These are phyloP conservation scores for Penicillium sp. DNA, from an alignment of 2,329 filamentous ascomycete species.

Conservation along the genomic window DNA sequence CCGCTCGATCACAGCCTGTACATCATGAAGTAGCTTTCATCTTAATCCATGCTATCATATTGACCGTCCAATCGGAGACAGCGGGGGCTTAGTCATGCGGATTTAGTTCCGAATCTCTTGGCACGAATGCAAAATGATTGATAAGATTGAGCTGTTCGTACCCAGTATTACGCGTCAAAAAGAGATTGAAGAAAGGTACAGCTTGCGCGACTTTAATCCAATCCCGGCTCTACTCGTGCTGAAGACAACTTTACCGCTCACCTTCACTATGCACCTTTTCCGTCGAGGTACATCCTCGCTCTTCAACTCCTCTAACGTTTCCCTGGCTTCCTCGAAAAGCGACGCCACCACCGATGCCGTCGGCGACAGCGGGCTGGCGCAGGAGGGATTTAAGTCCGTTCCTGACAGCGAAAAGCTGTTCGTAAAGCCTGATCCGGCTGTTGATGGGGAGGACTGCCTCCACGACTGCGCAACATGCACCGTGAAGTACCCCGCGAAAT, in stretches of 20 bases:
- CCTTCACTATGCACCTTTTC: slow-evolving; percentile 35
- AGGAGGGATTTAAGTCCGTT: slow-evolving; percentile 49
- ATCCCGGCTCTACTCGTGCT: not conserved
- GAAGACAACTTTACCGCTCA: not conserved
- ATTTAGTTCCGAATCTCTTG: slow-evolving; percentile 22
- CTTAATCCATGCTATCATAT: slow-evolving; percentile 8
- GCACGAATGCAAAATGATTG: slow-evolving; percentile 28
- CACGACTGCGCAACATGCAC: slow-evolving; percentile 83
- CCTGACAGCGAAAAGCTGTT: slow-evolving; percentile 61
- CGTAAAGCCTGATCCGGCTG: slow-evolving; percentile 66
- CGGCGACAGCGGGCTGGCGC: slow-evolving; percentile 19
- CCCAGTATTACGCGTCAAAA: slow-evolving; percentile 6
- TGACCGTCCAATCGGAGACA: slow-evolving; percentile 13
- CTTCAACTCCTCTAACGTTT: slow-evolving; percentile 31
- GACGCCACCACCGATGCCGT: slow-evolving; percentile 21
- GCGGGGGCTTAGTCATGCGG: slow-evolving; percentile 26
- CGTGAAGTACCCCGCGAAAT: slow-evolving; percentile 72
- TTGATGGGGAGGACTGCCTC: slow-evolving; percentile 85
- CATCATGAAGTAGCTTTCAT: slow-evolving; percentile 14
- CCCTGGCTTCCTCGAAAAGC: slow-evolving; percentile 22
- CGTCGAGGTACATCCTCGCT: slow-evolving; percentile 33
- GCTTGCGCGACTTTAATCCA: not conserved
- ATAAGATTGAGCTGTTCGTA: slow-evolving; percentile 28
- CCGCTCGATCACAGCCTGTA: slow-evolving; percentile 7
- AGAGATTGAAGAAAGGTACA: not conserved